Percentiles rank a stretch among this genome's conserved stretches.
phyloP scores from a whole-genome alignment of 352 stramenopile species.

The Phytophthora boehmeriae region DNA sequence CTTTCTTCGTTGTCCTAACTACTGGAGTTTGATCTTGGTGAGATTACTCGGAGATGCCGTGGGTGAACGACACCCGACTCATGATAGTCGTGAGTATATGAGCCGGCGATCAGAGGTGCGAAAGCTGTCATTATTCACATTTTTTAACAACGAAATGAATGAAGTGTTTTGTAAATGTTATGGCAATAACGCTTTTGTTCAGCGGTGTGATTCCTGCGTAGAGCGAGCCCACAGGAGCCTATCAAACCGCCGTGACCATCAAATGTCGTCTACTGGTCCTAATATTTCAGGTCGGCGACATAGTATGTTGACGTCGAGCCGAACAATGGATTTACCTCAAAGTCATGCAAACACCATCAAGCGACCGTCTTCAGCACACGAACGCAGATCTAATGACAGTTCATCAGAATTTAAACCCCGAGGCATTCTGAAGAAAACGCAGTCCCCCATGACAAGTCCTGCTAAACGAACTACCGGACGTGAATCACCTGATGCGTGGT shows the following conservation, averaged over 20 bases:
- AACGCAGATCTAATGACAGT: background rate
- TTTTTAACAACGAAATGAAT: no score
- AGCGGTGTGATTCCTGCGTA: conserved; percentile 30
- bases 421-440: conserved; percentile 27
- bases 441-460: background rate
- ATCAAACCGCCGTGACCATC: conserved; percentile 1
- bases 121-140: background rate
- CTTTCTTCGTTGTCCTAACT: background rate
- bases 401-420: conserved; percentile 3
- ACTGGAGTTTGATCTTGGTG: no score
- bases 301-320: conserved; percentile 13
- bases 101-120: conserved; percentile 17
- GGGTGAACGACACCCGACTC: conserved; percentile 1
- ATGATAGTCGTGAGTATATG: conserved; percentile 22
- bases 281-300: background rate
- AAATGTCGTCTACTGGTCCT: background rate
- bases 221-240: conserved; percentile 26
- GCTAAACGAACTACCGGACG: background rate
- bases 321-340: background rate
- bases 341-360: conserved; percentile 3
- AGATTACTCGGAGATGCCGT: no score
- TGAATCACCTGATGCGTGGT: conserved; percentile 55
- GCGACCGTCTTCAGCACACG: conserved; percentile 25
- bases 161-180: background rate
- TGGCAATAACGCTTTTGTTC: no score